These are phyloP conservation scores for Nemania serpens DNA, from an alignment of 2,329 filamentous ascomycete genomes.

Conservation along the genomic window DNA sequence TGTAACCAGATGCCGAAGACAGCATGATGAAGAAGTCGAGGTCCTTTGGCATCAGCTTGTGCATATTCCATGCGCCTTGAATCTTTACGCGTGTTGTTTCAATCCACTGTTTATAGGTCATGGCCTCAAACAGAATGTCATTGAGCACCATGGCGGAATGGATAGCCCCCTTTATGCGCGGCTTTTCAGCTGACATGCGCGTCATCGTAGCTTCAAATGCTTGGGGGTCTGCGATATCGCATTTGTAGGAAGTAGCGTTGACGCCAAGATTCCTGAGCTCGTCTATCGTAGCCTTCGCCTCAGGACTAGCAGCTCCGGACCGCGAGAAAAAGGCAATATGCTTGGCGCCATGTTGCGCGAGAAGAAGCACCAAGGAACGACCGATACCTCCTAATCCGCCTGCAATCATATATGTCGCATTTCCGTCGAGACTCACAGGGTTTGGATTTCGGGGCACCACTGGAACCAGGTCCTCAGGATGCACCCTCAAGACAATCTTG, in stretches of 20 bases:
- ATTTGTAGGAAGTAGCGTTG: neutral
- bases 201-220: neutral
- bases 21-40: constrained; percentile 32
- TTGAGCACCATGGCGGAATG: constrained; percentile 33
- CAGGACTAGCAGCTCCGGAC: constrained; percentile 19
- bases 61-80: constrained; percentile 23
- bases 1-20: constrained; percentile 20
- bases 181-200: neutral
- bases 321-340: constrained; percentile 40
- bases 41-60: constrained; percentile 13
- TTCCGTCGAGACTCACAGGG: constrained; percentile 8
- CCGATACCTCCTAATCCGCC: constrained; percentile 43
- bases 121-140: constrained; percentile 18
- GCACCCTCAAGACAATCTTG: constrained; percentile 41
- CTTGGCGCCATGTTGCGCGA: constrained; percentile 38
- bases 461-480: constrained; percentile 4
- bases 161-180: constrained; percentile 5
- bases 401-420: constrained; percentile 41
- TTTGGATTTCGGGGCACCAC: neutral
- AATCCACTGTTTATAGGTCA: constrained; percentile 17
- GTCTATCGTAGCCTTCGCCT: constrained; percentile 19
- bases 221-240: constrained; percentile 7
- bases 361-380: constrained; percentile 31
- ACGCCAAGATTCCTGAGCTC: constrained; percentile 14
- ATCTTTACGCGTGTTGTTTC: constrained; percentile 20